phyloP scores from a whole-genome alignment of 202 grass and related monocot species.

The Cymbopogon flexuosus region DNA sequence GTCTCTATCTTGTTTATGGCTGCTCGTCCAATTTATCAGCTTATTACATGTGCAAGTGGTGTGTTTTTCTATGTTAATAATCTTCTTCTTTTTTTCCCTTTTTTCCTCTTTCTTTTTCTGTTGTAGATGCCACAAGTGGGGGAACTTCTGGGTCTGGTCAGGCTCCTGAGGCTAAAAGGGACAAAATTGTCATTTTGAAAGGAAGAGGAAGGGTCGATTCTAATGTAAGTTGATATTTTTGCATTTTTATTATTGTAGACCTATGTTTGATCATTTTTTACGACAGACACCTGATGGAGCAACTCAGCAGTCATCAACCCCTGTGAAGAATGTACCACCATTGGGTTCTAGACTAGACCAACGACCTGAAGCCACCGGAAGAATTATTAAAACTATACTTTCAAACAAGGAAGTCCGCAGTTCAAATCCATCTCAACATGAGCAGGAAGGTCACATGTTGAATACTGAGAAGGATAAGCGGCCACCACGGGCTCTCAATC shows the following conservation, averaged over 20 bases:
- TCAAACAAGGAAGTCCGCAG: conserved; percentile 62
- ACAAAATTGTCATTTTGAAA: conserved; percentile 90
- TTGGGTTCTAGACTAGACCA: conserved; percentile 55
- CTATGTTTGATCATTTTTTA: conserved; percentile 22
- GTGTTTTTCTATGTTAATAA: conserved; percentile 11
- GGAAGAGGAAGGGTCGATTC: conserved; percentile 63
- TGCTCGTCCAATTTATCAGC: background rate
- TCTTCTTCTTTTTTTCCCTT: background rate
- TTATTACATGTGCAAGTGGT: background rate
- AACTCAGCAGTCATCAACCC: conserved; percentile 38
- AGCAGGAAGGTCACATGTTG: conserved; percentile 42
- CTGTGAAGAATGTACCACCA: conserved; percentile 36
- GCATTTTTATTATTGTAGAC: conserved; percentile 22
- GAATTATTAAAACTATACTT: conserved; percentile 70
- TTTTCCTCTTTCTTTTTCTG: too few relatives aligned
- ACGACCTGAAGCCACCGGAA: conserved; percentile 51
- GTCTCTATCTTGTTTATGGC: conserved; percentile 1
- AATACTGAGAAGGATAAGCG: conserved; percentile 65
- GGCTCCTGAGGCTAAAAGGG: conserved; percentile 55
- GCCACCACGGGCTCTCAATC: conserved; percentile 44
- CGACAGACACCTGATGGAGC: conserved; percentile 49
- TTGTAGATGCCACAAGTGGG: conserved; percentile 42
- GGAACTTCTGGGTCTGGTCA: conserved; percentile 43
- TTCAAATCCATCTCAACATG: conserved; percentile 43
- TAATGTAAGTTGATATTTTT: conserved; percentile 48